A percentile compares a stretch with the other conserved stretches of the same genome.
Conservation (phyloP, 352 stramenopile genomes). For the Phytophthora pisi region DNA sequence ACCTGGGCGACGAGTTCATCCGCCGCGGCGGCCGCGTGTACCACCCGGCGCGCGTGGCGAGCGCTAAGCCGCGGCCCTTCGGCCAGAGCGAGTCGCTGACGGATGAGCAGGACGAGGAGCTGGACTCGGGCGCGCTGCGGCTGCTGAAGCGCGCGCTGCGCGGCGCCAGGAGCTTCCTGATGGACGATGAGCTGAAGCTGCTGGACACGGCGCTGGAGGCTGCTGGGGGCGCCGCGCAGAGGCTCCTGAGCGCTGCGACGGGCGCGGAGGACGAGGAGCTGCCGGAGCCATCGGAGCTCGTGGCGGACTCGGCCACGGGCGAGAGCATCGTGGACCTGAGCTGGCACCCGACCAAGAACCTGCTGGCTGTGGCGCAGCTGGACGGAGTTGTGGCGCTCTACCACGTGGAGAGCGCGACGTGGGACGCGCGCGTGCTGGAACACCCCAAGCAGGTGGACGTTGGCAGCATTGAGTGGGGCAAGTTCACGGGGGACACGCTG, state of each 20-base stretch:
- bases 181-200: slow-evolving; percentile 69
- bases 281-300: slow-evolving; percentile 13
- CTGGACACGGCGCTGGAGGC: slow-evolving; percentile 40
- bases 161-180: slow-evolving; percentile 46
- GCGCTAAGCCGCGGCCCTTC: slow-evolving; percentile 61
- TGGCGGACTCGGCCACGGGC: slow-evolving; percentile 7
- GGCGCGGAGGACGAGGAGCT: slow-evolving; percentile 36
- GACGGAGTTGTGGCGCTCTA: slow-evolving; percentile 77
- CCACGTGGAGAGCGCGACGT: slow-evolving; percentile 53
- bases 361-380: slow-evolving; percentile 74
- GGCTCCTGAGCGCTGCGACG: slow-evolving; percentile 34
- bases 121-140: slow-evolving; percentile 45
- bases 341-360: slow-evolving; percentile 60
- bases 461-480: slow-evolving; percentile 67
- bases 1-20: slow-evolving; percentile 71
- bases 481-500: slow-evolving; percentile 59
- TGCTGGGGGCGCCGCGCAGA: slow-evolving; percentile 18
- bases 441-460: slow-evolving; percentile 64
- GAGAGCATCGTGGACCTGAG: slow-evolving; percentile 64
- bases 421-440: slow-evolving; percentile 68
- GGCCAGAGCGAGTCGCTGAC: slow-evolving; percentile 66
- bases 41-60: slow-evolving; percentile 54
- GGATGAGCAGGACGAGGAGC: slow-evolving; percentile 47
- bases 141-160: slow-evolving; percentile 44
- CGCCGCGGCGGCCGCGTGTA: slow-evolving; percentile 64